Percentiles rank a stretch among this genome's conserved stretches.
Conservation (phyloP, 352 stramenopile species). For the Blastocystis sp. region DNA sequence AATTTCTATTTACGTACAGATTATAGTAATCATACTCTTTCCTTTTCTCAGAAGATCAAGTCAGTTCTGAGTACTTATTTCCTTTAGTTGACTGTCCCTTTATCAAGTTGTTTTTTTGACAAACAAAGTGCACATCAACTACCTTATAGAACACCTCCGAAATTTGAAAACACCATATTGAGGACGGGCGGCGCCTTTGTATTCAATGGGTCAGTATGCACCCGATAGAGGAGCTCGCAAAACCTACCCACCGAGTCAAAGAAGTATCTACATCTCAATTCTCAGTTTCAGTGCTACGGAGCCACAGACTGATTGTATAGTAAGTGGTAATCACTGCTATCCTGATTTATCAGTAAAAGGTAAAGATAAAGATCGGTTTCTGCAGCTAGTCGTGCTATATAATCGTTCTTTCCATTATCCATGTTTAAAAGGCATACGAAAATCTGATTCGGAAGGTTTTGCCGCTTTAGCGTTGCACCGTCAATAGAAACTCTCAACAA, state of each 20-base stretch:
- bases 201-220: neutral
- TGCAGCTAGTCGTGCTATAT: neutral
- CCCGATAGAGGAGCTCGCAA: neutral
- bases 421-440: neutral
- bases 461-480: neutral
- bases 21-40: too few relatives aligned
- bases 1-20: too few relatives aligned
- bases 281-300: neutral
- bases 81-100: neutral
- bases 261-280: neutral
- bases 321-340: neutral
- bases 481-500: neutral
- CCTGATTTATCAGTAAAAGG: neutral
- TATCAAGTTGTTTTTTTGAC: neutral
- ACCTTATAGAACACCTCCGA: neutral
- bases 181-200: constrained; percentile 6
- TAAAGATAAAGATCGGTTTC: constrained; percentile 44
- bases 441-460: neutral
- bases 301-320: neutral
- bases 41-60: neutral
- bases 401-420: neutral
- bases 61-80: neutral
- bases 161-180: constrained; percentile 42
- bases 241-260: constrained; percentile 25
- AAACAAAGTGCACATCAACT: neutral